Base-by-base conservation (phyloP, 805 yeast species). In the Candida maltosa region DNA sequence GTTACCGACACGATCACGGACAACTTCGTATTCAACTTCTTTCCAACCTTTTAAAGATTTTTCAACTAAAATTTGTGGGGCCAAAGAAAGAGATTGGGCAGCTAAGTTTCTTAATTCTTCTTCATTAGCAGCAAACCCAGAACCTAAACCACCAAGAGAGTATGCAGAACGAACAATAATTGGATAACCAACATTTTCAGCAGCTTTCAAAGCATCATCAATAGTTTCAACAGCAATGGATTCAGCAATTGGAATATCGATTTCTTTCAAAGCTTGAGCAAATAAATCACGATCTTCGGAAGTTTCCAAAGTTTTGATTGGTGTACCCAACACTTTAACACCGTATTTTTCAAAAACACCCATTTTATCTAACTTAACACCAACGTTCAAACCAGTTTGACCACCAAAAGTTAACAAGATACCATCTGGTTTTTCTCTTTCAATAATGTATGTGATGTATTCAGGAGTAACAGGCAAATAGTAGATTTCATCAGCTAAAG, bases 21-120 rank as follows among this genome's bases (percentile, higher is more conserved):
- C 97, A 46, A 91, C 98, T 71, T 91, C 98, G 62, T 91, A 91
- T 68, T 91, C 98, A 44, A 91, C 94, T 67, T 91, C 98, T 64
- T 91, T 91, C 98, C 98, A 91, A 46, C 98, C 98, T 72, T 89
- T 91, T 68, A 91, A 73, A 5, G 97, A 91, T 73, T 85, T 89
- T 68, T 91, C 98, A 44, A 91, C 97, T 50, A 91, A 70, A 48
- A 91, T 88, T 72, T 91, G 98, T 34, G 97, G 97, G 15, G 97
- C 79, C 44, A 89, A 68, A 18, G 95, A 80, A 44, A 91, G 72
- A 1, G 96, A 86, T 64, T 87, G 95, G 20, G 96, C 77, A 30
- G 96, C 83, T 60, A 91, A 74, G 66, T 91, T 83, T 60, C 79
- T 78, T 55, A 91, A 76, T 65, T 93, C 97, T 39, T 75, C 74